Evolutionary conservation across 495 filamentous ascomycete species (phyloP).

Genomic region (Tuber indicum): DNA sequence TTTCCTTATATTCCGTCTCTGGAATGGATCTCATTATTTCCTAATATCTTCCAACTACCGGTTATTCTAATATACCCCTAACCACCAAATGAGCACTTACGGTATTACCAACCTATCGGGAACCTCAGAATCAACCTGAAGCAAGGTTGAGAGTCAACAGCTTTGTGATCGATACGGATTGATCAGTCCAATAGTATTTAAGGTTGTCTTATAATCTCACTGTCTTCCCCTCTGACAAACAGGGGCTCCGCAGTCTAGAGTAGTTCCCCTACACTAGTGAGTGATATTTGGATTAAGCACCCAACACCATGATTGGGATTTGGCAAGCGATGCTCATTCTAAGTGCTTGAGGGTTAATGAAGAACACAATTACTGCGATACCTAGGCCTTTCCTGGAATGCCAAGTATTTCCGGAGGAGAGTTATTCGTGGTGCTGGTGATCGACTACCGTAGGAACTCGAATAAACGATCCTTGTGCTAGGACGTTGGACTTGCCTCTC

Average conservation of each 20-base stretch:
- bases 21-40: not conserved
- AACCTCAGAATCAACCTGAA: not conserved
- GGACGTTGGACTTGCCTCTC: too few species aligned
- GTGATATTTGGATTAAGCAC: not conserved
- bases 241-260: not conserved
- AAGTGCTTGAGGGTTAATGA: too few species aligned
- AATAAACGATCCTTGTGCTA: too few species aligned
- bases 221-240: not conserved
- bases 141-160: not conserved
- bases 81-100: not conserved
- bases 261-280: not conserved
- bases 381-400: too few species aligned
- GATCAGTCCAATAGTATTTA: not conserved
- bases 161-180: not conserved
- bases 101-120: not conserved
- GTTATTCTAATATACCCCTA: not conserved
- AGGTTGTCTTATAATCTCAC: not conserved
- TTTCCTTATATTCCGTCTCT: not conserved
- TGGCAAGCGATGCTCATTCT: too few species aligned
- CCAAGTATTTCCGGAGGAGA: too few species aligned
- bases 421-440: too few species aligned
- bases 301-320: not conserved
- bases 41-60: not conserved
- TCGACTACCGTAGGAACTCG: too few species aligned
- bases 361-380: too few species aligned